A percentile compares a stretch with the other conserved stretches of the same genome.
Conservation (phyloP, 768 basidiomycete species). For the Amanita exitialis region DNA sequence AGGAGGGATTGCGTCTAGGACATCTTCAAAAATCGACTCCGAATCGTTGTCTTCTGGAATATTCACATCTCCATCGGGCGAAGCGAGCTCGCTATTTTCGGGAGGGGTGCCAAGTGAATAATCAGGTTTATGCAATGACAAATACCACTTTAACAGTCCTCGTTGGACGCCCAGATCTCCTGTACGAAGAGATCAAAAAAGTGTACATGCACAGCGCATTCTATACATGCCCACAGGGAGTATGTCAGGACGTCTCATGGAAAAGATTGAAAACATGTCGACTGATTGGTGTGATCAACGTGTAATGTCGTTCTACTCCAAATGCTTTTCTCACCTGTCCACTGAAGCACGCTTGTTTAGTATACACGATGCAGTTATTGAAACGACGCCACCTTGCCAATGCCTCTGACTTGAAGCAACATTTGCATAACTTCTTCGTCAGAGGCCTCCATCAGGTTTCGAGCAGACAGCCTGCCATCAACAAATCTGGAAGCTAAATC, state of each 20-base stretch:
- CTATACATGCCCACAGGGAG: constrained; percentile 32
- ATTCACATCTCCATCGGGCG: not conserved
- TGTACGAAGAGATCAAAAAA: constrained; percentile 15
- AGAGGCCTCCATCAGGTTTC: constrained; percentile 55
- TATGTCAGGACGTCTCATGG: constrained; percentile 74
- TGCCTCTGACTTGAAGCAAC: constrained; percentile 70
- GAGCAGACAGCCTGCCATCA: constrained; percentile 68
- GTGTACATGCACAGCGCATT: not conserved
- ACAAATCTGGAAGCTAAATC: constrained; percentile 75
- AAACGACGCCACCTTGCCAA: constrained; percentile 56
- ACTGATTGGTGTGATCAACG: constrained; percentile 27
- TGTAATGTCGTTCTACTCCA: not conserved
- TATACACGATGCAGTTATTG: not conserved
- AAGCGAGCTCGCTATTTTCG: constrained; percentile 40
- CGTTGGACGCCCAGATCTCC: constrained; percentile 83
- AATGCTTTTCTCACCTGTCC: constrained; percentile 42
- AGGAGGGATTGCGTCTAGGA: constrained; percentile 47
- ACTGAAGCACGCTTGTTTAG: constrained; percentile 22
- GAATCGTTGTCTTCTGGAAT: not conserved
- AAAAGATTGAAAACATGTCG: constrained; percentile 93
- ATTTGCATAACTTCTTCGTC: constrained; percentile 73
- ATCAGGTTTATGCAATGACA: constrained; percentile 47
- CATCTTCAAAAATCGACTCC: not conserved
- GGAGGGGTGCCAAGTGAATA: constrained; percentile 40
- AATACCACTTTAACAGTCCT: constrained; percentile 59